A percentile compares a stretch with the other conserved stretches of the same genome.
Evolutionary conservation across 805 yeast genomes (phyloP).

Genomic region (Teunomyces atbi): DNA sequence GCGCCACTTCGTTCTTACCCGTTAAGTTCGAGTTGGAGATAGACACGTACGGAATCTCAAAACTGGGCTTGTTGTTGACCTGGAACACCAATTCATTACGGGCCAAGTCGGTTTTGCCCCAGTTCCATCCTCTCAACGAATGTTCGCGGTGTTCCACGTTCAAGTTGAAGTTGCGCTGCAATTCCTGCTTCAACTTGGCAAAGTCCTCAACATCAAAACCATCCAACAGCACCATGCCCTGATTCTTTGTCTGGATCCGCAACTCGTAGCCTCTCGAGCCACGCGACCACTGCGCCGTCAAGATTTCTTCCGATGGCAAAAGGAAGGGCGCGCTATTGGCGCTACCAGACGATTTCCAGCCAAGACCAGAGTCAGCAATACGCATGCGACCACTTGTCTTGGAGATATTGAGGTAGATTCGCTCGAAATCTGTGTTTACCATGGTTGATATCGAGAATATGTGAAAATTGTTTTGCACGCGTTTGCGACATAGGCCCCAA

Average conservation of each 20-base stretch:
- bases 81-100: slow-evolving; percentile 86
- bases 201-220: slow-evolving; percentile 90
- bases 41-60: slow-evolving; percentile 81
- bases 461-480: slow-evolving; percentile 5
- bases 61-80: slow-evolving; percentile 83
- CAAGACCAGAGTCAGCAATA: slow-evolving; percentile 94
- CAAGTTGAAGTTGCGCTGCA: slow-evolving; percentile 71
- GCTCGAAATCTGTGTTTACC: slow-evolving; percentile 78
- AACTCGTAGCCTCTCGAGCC: slow-evolving; percentile 91
- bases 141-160: slow-evolving; percentile 84
- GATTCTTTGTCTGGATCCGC: slow-evolving; percentile 82
- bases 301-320: slow-evolving; percentile 81
- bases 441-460: slow-evolving; percentile 13
- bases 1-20: slow-evolving; percentile 89
- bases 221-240: slow-evolving; percentile 83
- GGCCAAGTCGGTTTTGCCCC: slow-evolving; percentile 94
- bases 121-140: slow-evolving; percentile 96
- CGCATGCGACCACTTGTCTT: slow-evolving; percentile 84
- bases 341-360: slow-evolving; percentile 65
- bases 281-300: slow-evolving; percentile 84
- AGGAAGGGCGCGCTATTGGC: slow-evolving; percentile 69
- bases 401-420: slow-evolving; percentile 86
- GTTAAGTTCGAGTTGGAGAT: slow-evolving; percentile 85
- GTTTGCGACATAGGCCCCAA: background rate
- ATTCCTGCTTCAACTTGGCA: slow-evolving; percentile 74